These are phyloP conservation scores for Cladophialophora chaetospira DNA, from an alignment of 2,329 filamentous ascomycete genomes.

Conservation along the genomic window DNA sequence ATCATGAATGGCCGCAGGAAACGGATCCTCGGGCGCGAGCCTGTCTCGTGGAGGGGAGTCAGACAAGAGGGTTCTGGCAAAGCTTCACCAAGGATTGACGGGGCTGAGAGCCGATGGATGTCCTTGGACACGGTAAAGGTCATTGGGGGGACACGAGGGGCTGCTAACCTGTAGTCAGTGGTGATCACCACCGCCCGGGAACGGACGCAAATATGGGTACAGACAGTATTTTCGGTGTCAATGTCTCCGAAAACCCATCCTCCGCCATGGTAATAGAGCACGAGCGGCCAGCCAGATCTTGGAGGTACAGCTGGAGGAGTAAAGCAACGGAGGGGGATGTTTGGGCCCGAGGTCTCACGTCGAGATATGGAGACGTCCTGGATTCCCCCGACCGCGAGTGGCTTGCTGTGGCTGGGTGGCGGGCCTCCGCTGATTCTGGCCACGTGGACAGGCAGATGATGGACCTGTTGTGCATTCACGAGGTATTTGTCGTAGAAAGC, in stretches of 20 bases:
- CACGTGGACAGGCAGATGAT: conserved; percentile 55
- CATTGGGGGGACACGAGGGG: neutral
- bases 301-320: conserved; percentile 47
- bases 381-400: conserved; percentile 51
- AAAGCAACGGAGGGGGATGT: conserved; percentile 54
- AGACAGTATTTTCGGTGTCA: conserved; percentile 60
- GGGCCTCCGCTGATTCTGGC: conserved; percentile 56
- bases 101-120: neutral
- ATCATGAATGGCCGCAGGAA: conserved; percentile 60
- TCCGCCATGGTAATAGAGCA: conserved; percentile 61
- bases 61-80: neutral
- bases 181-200: conserved; percentile 52
- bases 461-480: conserved; percentile 55
- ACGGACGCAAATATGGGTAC: conserved; percentile 56
- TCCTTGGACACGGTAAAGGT: too few relatives aligned
- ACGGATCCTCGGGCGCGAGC: conserved; percentile 60
- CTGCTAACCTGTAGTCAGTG: conserved; percentile 30
- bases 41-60: conserved; percentile 36
- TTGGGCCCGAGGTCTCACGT: conserved; percentile 50
- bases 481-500: conserved; percentile 57
- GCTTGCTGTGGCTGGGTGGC: conserved; percentile 55
- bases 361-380: conserved; percentile 50
- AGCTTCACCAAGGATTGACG: neutral
- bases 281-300: conserved; percentile 55
- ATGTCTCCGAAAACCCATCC: conserved; percentile 63